Evolutionary conservation across 768 basidiomycete genomes (phyloP), one percentile per base, ranked within the genome.

Genomic region (Trametes elegans): DNA sequence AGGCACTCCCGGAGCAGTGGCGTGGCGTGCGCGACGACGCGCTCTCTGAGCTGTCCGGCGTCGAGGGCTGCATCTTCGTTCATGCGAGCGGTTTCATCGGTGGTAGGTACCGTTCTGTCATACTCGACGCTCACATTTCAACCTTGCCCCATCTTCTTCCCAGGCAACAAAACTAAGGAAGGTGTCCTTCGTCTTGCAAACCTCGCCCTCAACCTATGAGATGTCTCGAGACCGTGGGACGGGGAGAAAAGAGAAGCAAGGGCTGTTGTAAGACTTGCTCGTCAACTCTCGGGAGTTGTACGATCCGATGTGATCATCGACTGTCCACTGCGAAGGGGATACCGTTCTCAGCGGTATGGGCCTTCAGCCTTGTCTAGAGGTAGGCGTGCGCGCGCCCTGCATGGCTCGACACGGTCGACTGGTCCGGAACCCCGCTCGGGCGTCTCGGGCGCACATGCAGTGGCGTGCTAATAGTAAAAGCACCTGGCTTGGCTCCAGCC

Each of bases 71-170:
- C 47, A 83, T 97, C 49, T 99, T 99, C 66, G 85, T 95, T 23
- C 97, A 99, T 72, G 93, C 95, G 1, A 89, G 88, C 55, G 97
- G 97, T 7, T 99, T 99, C 70, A 98, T 94, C 65, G 97, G 97
- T 64, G 94, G 94, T 85, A 59, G 57, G 81, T 66, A 26, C 31
- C 32, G 24, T 27, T 50, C 2, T 16, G 9, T 11, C 16, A 16
- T 19, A 5, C 36, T 55, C 13, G 9, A 28, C n/a, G 11, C 9
- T n/a, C 40, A 19, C 16, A 27, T 1, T 38, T 19, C 16, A 28
- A 29, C 21, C 6, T 21, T 10, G 10, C 16, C 5, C 3, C 8
- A 14, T 24, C 16, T 4, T 1, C 2, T 5, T 11, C 2, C 18
- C 59, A 93, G 91, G 90, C 23, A 94, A 95, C 71, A 85, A 88